Evolutionary conservation across 2,329 filamentous ascomycete genomes (phyloP).

Genomic region (Epichloe sylvatica): DNA sequence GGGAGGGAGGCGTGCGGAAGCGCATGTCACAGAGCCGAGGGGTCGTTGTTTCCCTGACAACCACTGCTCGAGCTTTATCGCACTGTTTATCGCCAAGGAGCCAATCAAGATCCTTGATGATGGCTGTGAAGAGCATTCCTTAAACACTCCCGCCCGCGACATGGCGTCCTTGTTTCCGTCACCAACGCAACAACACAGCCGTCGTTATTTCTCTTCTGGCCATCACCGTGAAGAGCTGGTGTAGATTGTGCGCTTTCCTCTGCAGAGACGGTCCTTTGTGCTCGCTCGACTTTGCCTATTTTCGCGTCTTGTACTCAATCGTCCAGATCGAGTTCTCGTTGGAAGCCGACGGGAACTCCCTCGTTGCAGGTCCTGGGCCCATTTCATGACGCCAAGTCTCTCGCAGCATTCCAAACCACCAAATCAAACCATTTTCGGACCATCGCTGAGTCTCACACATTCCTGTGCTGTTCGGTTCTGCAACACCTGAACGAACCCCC

Average conservation of each 20-base stretch:
- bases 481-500: constrained; percentile 9
- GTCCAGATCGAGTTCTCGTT: background rate
- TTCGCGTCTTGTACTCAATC: background rate
- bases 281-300: background rate
- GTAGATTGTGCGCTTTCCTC: background rate
- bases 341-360: background rate
- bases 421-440: background rate
- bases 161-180: background rate
- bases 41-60: constrained; percentile 5
- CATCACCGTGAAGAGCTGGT: background rate
- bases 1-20: background rate
- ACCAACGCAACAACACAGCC: background rate
- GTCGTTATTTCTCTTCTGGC: background rate
- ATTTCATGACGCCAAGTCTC: background rate
- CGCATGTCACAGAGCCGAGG: background rate
- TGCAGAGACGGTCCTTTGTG: background rate
- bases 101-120: constrained; percentile 4
- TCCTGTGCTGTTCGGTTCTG: constrained; percentile 12
- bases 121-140: constrained; percentile 6
- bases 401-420: constrained; percentile 17
- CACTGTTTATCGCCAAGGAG: constrained; percentile 5
- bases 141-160: constrained; percentile 4
- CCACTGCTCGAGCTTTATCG: background rate
- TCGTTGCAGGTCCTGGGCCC: background rate
- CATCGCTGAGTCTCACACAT: constrained; percentile 15